Evolutionary conservation across 345 rosid species (phyloP).

Genomic region (Turnera subulata): DNA sequence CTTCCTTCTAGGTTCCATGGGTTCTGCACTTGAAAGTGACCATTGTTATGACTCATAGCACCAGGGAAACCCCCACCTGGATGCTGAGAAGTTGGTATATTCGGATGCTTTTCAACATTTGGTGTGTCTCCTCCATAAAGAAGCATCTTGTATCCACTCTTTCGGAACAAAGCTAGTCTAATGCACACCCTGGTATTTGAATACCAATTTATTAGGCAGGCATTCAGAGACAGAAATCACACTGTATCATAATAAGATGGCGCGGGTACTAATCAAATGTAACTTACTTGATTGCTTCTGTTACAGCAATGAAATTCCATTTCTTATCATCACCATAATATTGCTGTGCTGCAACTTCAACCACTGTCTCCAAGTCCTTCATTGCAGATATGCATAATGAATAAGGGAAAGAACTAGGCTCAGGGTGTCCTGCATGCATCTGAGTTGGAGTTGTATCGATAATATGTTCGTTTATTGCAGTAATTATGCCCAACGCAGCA

Average conservation of each 20-base stretch:
- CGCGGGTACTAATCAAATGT: constrained; percentile 5
- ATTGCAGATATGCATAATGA: constrained; percentile 67
- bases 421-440: constrained; percentile 30
- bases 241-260: constrained; percentile 1
- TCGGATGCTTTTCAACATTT: constrained; percentile 45
- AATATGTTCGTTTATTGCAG: constrained; percentile 81
- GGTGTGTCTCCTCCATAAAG: constrained; percentile 84
- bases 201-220: constrained; percentile 12
- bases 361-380: constrained; percentile 81
- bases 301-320: constrained; percentile 80
- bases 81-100: constrained; percentile 34
- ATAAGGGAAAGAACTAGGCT: constrained; percentile 57
- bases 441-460: constrained; percentile 56
- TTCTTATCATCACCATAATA: constrained; percentile 70
- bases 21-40: constrained; percentile 31
- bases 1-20: constrained; percentile 73
- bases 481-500: constrained; percentile 73
- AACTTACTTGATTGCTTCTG: constrained; percentile 79
- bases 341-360: constrained; percentile 84
- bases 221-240: neutral
- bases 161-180: constrained; percentile 64
- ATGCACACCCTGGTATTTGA: constrained; percentile 50
- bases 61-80: constrained; percentile 22
- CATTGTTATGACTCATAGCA: constrained; percentile 10
- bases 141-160: constrained; percentile 88